Evolutionary conservation across 2,329 filamentous ascomycete genomes (phyloP).

Genomic region (Dactylellina cionopaga): DNA sequence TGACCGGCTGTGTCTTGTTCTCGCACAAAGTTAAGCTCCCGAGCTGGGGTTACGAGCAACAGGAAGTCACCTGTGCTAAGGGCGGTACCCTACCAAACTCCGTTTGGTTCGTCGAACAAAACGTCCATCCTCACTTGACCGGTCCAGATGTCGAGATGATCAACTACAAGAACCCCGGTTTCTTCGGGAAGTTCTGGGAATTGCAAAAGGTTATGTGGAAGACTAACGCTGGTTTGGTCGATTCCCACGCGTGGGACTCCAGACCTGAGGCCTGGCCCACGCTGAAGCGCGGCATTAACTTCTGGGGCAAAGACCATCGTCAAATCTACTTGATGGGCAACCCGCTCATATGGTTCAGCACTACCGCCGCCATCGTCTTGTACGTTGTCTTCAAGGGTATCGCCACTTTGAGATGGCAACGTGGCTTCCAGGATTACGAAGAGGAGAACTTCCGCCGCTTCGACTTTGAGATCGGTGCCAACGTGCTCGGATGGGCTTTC

Average conservation of each 20-base stretch:
- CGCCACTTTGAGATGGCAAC: constrained; percentile 90
- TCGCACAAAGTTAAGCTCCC: constrained; percentile 99
- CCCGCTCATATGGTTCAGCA: constrained; percentile 92
- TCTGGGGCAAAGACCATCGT: constrained; percentile 93
- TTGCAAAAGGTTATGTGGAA: constrained; percentile 98
- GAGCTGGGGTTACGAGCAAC: constrained; percentile 97
- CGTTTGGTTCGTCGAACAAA: constrained; percentile 94
- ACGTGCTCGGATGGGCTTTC: constrained; percentile 91
- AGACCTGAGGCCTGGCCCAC: constrained; percentile 93
- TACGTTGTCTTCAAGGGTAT: constrained; percentile 88
- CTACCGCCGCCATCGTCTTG: constrained; percentile 77
- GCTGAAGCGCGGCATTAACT: constrained; percentile 94
- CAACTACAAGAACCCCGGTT: constrained; percentile 93
- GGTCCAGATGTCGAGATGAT: constrained; percentile 84
- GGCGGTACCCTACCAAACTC: constrained; percentile 94
- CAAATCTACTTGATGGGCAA: constrained; percentile 98
- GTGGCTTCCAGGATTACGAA: constrained; percentile 86
- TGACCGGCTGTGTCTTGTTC: constrained; percentile 96
- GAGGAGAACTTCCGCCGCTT: constrained; percentile 90
- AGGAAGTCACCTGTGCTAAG: constrained; percentile 97
- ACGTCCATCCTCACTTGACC: constrained; percentile 78
- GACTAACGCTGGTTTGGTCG: constrained; percentile 93
- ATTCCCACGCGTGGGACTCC: constrained; percentile 98
- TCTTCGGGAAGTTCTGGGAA: constrained; percentile 98
- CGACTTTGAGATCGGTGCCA: constrained; percentile 93